phyloP scores from a whole-genome alignment of 768 basidiomycete species.

The Coprinopsis sp. region DNA sequence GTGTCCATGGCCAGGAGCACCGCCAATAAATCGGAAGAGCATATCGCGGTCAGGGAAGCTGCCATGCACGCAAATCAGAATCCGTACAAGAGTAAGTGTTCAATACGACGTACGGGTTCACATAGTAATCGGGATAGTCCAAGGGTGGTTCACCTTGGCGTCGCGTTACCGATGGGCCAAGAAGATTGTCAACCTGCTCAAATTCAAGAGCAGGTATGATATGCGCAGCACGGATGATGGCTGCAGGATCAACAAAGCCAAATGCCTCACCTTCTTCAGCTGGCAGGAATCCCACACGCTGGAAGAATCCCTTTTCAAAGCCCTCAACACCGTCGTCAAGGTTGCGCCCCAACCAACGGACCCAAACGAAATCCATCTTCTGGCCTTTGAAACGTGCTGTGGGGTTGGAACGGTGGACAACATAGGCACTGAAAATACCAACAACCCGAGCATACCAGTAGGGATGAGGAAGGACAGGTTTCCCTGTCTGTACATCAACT shows the following conservation, averaged over 20 bases:
- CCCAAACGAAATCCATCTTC: background rate
- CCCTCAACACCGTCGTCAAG: background rate
- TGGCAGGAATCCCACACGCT: background rate
- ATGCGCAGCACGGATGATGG: background rate
- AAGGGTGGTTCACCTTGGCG: background rate
- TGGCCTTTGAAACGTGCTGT: background rate
- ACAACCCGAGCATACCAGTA: background rate
- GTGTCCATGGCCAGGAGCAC: background rate
- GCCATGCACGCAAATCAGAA: background rate
- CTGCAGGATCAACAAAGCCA: background rate
- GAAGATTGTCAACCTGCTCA: background rate
- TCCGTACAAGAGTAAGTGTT: background rate
- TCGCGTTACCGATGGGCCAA: background rate
- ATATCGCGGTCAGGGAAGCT: background rate
- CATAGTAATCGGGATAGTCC: background rate
- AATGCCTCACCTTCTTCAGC: background rate
- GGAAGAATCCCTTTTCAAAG: background rate
- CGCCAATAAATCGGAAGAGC: background rate
- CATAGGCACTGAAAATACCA: background rate
- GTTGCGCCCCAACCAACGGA: background rate
- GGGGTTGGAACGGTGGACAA: background rate
- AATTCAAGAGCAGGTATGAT: background rate
- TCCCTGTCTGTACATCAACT: background rate
- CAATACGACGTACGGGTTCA: background rate
- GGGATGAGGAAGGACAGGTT: background rate